These are phyloP conservation scores for Spiraea crenata DNA, from an alignment of 331 rosid genomes.

Conservation along the genomic window DNA sequence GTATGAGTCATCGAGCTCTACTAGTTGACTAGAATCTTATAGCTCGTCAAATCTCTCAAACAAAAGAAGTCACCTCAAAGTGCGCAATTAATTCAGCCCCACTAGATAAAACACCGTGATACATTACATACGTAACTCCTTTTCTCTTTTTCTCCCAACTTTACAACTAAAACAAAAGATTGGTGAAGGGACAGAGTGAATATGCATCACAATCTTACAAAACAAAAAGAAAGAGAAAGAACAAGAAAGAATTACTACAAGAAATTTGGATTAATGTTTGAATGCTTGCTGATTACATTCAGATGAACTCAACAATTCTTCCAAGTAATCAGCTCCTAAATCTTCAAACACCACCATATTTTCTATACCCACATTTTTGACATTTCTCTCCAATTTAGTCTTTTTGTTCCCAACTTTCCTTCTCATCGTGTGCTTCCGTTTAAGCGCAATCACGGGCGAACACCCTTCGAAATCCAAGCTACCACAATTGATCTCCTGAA, in stretches of 20 bases:
- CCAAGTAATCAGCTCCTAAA: slow-evolving; percentile 86
- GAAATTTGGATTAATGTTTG: background rate
- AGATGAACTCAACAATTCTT: slow-evolving; percentile 65
- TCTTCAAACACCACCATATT: slow-evolving; percentile 84
- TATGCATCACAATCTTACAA: background rate
- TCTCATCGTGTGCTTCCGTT: slow-evolving; percentile 81
- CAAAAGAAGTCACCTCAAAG: background rate
- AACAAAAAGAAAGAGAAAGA: background rate
- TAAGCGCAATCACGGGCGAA: slow-evolving; percentile 86
- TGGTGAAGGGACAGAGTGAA: background rate
- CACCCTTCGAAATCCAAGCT: slow-evolving; percentile 40
- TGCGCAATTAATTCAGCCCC: background rate
- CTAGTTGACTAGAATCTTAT: slow-evolving; percentile 32
- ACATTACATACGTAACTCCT: background rate
- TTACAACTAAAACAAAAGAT: background rate
- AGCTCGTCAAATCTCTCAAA: background rate
- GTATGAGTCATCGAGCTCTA: slow-evolving; percentile 25
- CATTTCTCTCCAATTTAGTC: slow-evolving; percentile 37
- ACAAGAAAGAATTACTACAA: background rate
- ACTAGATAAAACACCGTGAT: background rate
- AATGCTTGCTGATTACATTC: slow-evolving; percentile 6
- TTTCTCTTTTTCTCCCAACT: background rate
- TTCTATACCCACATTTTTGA: slow-evolving; percentile 38
- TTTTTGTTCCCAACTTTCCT: slow-evolving; percentile 54
- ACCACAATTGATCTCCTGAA: slow-evolving; percentile 50